Conservation (phyloP, 2,329 filamentous ascomycete species). For the Coniochaeta sp. region DNA sequence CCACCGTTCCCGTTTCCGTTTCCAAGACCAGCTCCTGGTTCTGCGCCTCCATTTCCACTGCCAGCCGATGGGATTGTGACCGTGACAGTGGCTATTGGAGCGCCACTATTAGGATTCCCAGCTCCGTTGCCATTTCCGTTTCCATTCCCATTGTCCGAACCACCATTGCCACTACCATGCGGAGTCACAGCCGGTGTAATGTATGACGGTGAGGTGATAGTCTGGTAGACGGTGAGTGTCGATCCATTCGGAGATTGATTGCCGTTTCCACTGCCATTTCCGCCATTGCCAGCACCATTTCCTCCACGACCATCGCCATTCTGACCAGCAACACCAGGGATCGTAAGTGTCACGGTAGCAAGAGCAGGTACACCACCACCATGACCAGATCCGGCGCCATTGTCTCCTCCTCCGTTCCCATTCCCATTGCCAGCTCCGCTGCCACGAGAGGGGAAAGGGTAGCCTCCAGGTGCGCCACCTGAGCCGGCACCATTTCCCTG, state of each 20-base stretch:
- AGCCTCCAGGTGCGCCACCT: background rate
- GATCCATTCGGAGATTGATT: background rate
- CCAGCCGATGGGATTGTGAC: background rate
- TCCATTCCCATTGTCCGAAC: background rate
- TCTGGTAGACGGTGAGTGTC: background rate
- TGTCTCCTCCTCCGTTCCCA: background rate
- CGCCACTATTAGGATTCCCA: background rate
- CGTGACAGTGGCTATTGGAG: background rate
- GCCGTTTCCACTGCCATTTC: slow-evolving; percentile 1
- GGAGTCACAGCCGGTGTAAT: background rate
- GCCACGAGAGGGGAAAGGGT: background rate
- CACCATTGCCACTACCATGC: background rate
- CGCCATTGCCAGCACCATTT: slow-evolving; percentile 1
- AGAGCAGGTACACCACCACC: background rate
- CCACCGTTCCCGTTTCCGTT: background rate
- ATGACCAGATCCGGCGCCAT: background rate
- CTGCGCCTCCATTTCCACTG: background rate
- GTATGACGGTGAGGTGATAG: background rate
- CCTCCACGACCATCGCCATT: background rate
- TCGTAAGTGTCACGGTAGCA: background rate
- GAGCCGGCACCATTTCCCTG: background rate
- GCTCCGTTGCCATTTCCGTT: background rate
- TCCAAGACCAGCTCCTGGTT: background rate
- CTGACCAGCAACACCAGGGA: background rate
- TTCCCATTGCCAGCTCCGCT: background rate